phyloP scores from a whole-genome alignment of 768 basidiomycete genomes.

The Exsudoporus frostii region DNA sequence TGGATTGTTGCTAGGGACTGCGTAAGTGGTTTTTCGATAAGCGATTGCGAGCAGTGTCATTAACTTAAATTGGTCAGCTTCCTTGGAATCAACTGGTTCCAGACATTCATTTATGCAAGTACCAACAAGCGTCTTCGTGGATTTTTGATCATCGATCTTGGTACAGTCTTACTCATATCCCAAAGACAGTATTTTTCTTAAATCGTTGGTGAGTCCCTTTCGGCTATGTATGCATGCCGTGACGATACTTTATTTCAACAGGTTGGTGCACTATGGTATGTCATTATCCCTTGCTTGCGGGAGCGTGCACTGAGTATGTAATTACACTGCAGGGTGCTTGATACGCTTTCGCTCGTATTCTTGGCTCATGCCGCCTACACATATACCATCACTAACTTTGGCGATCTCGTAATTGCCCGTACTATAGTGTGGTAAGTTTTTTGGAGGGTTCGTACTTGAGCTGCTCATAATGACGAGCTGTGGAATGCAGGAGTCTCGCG shows the following conservation, averaged over 20 bases:
- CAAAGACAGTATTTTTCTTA: background rate
- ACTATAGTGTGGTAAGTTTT: background rate
- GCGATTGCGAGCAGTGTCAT: background rate
- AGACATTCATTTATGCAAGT: background rate
- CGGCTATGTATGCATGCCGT: background rate
- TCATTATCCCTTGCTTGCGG: background rate
- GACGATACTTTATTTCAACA: background rate
- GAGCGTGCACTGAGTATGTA: background rate
- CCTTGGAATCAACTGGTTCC: background rate
- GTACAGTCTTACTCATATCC: background rate
- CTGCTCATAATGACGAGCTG: background rate
- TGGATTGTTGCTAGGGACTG: background rate
- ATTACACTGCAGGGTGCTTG: background rate
- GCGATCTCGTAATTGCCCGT: background rate
- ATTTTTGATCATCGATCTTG: background rate
- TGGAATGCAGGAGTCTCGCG: background rate
- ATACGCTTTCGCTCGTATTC: background rate
- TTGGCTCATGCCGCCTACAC: background rate
- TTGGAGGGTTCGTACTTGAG: background rate
- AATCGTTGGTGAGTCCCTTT: background rate
- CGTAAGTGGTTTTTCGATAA: background rate
- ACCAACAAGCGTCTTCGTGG: background rate
- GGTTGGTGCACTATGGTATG: background rate
- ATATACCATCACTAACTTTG: background rate
- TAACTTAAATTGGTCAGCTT: background rate